phyloP scores from a whole-genome alignment of 805 yeast species.

The Groenewaldozyma salmanticensis region DNA sequence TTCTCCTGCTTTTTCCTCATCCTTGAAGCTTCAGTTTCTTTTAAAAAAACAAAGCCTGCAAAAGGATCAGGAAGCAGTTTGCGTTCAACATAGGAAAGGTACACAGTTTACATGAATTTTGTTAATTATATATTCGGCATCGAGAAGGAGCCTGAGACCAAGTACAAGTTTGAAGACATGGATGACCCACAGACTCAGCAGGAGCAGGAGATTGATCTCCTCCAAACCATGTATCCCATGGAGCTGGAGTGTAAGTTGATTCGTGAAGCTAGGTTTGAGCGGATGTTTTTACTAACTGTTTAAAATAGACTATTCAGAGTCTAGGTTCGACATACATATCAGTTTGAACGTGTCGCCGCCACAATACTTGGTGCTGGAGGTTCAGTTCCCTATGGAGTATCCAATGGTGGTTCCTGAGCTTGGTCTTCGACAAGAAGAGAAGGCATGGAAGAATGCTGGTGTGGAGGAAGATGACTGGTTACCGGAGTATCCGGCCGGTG shows the following conservation, averaged over 20 bases:
- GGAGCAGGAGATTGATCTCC: slow-evolving; percentile 77
- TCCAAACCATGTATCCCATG: slow-evolving; percentile 89
- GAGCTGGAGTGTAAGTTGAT: slow-evolving; percentile 38
- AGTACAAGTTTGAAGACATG: neutral
- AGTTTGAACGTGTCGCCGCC: slow-evolving; percentile 56
- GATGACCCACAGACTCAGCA: slow-evolving; percentile 77
- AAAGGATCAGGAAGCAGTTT: too few species aligned
- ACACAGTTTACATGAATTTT: too few species aligned
- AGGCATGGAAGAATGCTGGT: slow-evolving; percentile 23
- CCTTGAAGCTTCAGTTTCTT: too few species aligned
- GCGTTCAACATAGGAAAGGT: too few species aligned
- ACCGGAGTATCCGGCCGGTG: slow-evolving; percentile 28
- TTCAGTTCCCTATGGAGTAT: slow-evolving; percentile 65
- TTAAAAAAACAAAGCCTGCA: too few species aligned
- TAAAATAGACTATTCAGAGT: slow-evolving; percentile 24
- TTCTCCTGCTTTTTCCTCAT: too few species aligned
- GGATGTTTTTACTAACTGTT: too few species aligned
- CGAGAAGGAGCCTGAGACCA: neutral
- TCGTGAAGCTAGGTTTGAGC: neutral
- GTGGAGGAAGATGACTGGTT: slow-evolving; percentile 38
- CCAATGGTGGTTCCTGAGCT: slow-evolving; percentile 73
- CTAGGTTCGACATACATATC: slow-evolving; percentile 48
- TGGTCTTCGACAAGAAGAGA: slow-evolving; percentile 31
- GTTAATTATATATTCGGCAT: neutral
- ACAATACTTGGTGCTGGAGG: slow-evolving; percentile 47